phyloP scores from a whole-genome alignment of 73 alveolate species.

The Tetrahymena malaccensis region DNA sequence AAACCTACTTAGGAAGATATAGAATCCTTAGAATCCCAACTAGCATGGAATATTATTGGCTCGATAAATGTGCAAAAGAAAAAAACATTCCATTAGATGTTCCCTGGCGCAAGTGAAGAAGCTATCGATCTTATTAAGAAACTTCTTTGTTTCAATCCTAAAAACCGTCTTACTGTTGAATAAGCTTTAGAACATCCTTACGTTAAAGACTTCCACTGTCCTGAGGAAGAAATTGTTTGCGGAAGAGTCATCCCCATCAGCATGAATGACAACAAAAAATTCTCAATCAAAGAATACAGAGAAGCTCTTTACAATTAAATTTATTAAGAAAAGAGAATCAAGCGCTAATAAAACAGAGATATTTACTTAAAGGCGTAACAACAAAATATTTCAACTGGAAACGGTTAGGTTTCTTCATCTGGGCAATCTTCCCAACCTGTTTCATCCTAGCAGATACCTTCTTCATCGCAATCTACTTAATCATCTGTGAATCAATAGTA shows the following conservation, averaged over 20 bases:
- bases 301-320: constrained; percentile 69
- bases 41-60: constrained; percentile 57
- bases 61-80: constrained; percentile 55
- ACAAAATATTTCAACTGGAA: neutral
- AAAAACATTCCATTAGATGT: constrained; percentile 48
- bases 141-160: constrained; percentile 61
- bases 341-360: neutral
- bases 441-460: neutral
- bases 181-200: constrained; percentile 80
- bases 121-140: constrained; percentile 56
- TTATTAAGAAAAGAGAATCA: constrained; percentile 59
- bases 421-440: neutral
- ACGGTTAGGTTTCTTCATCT: neutral
- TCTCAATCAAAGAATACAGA: constrained; percentile 77
- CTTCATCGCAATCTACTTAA: neutral
- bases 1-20: constrained; percentile 73
- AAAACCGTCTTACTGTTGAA: constrained; percentile 71
- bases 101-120: constrained; percentile 69
- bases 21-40: constrained; percentile 58
- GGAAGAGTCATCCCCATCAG: constrained; percentile 63
- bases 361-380: neutral
- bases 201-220: constrained; percentile 76
- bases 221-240: constrained; percentile 80
- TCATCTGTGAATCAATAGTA: neutral
- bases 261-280: constrained; percentile 73